phyloP scores from a whole-genome alignment of 176 grass and related monocot species.

The sorghum (Sorghum bicolor) region DNA sequence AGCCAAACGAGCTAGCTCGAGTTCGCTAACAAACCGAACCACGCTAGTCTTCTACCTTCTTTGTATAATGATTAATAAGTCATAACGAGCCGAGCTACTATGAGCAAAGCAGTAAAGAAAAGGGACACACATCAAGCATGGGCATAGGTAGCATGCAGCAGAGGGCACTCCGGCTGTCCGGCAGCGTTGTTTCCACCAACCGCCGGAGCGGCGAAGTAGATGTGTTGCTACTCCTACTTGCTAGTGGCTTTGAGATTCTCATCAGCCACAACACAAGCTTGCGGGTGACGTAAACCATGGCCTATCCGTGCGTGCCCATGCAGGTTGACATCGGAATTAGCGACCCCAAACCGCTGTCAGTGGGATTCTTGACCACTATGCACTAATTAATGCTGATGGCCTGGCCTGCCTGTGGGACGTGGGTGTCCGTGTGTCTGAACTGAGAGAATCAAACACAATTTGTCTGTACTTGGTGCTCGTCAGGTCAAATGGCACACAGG shows the following conservation, averaged over 20 bases:
- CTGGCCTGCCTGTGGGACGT: background rate
- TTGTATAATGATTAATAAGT: too few species aligned
- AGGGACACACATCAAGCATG: background rate
- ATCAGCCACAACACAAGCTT: background rate
- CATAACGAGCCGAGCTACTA: too few species aligned
- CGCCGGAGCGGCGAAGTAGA: background rate
- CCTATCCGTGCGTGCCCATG: conserved; percentile 4
- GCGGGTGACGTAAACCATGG: conserved; percentile 34
- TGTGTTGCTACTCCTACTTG: background rate
- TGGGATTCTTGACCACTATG: background rate
- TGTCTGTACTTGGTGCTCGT: background rate
- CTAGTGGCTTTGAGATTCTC: conserved; percentile 38
- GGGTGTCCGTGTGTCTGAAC: background rate
- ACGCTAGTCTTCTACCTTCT: too few species aligned
- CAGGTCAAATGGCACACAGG: background rate
- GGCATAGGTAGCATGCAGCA: background rate
- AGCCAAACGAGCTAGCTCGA: too few species aligned
- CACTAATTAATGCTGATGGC: background rate
- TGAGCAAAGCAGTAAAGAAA: conserved; percentile 32
- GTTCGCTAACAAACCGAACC: too few species aligned
- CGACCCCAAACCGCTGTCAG: background rate
- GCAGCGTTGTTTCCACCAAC: conserved; percentile 13
- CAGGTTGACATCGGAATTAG: background rate
- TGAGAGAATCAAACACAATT: background rate
- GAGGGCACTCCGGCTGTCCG: background rate